Conservation (phyloP, 495 filamentous ascomycete genomes). For the Aspergillus sparsus region DNA sequence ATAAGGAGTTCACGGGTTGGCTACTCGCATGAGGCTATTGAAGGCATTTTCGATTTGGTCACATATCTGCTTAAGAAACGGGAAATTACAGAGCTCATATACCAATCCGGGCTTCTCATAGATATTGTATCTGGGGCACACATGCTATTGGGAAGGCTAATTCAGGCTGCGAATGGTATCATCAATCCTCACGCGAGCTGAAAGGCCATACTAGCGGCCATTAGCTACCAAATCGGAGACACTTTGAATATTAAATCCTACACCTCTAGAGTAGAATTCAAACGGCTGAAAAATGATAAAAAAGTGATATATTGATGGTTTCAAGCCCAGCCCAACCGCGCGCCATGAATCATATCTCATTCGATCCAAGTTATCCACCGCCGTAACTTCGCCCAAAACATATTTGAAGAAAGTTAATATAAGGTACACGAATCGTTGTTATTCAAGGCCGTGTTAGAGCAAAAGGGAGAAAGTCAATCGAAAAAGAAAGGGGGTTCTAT, state of each 20-base stretch:
- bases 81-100: constrained; percentile 11
- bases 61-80: constrained; percentile 28
- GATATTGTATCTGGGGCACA: background rate
- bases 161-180: background rate
- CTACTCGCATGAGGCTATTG: constrained; percentile 44
- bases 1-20: constrained; percentile 46
- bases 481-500: constrained; percentile 23
- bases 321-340: constrained; percentile 21
- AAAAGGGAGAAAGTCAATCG: constrained; percentile 1
- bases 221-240: constrained; percentile 13
- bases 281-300: constrained; percentile 13
- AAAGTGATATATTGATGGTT: constrained; percentile 6
- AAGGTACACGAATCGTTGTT: constrained; percentile 25
- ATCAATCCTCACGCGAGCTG: constrained; percentile 1
- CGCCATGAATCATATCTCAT: constrained; percentile 19
- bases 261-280: constrained; percentile 14
- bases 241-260: constrained; percentile 2
- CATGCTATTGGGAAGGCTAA: background rate
- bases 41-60: constrained; percentile 35
- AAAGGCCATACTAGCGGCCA: background rate
- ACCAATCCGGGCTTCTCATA: background rate
- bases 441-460: background rate
- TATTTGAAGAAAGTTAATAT: constrained; percentile 16
- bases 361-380: constrained; percentile 13
- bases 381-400: constrained; percentile 12